phyloP scores from a whole-genome alignment of 306 rosid species.

The Ormosia emarginata region DNA sequence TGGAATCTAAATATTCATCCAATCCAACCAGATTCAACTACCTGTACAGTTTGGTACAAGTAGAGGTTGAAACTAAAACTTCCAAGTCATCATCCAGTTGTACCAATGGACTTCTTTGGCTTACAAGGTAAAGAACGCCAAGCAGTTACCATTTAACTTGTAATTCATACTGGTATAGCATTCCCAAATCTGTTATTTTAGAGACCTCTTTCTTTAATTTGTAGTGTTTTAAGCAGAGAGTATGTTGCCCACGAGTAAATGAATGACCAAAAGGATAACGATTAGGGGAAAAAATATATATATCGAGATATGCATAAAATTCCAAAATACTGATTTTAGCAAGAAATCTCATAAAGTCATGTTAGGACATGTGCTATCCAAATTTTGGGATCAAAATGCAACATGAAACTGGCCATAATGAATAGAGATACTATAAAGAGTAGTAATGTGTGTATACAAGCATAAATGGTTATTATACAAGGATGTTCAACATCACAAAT shows the following conservation, averaged over 20 bases:
- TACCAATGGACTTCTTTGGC: slow-evolving; percentile 98
- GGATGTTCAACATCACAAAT: background rate
- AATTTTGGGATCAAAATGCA: slow-evolving; percentile 7
- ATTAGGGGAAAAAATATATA: background rate
- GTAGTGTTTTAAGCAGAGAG: background rate
- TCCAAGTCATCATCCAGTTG: slow-evolving; percentile 90
- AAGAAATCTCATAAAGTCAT: background rate
- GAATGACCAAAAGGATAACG: background rate
- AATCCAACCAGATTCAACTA: slow-evolving; percentile 56
- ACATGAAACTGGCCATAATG: background rate
- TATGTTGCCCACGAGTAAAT: background rate
- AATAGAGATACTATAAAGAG: background rate
- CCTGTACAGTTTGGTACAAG: slow-evolving; percentile 75
- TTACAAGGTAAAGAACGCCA: slow-evolving; percentile 68
- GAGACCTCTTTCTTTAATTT: background rate
- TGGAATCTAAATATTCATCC: slow-evolving; percentile 69
- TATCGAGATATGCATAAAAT: background rate
- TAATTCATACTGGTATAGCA: slow-evolving; percentile 8
- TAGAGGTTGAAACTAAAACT: slow-evolving; percentile 75
- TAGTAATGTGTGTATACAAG: background rate
- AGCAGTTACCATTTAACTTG: background rate
- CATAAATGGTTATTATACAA: background rate
- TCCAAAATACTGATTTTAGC: background rate
- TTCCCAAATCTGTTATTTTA: slow-evolving; percentile 6
- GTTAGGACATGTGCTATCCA: background rate